phyloP scores from a whole-genome alignment of 805 yeast species.

The Teunomyces tritomae region DNA sequence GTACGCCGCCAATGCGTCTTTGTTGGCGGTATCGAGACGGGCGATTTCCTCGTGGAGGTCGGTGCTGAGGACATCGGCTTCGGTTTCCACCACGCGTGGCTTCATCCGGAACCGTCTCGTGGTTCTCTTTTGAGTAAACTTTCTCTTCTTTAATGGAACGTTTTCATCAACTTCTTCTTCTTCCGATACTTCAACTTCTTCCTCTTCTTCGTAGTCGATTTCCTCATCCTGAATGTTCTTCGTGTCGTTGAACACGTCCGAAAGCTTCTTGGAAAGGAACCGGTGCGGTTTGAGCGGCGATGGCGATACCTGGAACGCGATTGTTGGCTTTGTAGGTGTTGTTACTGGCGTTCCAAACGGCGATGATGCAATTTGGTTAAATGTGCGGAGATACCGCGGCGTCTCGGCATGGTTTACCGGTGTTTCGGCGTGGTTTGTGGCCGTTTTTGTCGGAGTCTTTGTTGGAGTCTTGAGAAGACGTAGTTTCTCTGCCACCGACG shows the following conservation, averaged over 20 bases:
- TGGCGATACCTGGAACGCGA: conserved; percentile 41
- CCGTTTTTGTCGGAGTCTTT: not conserved
- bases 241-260: conserved; percentile 48
- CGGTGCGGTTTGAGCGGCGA: conserved; percentile 42
- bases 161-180: conserved; percentile 1
- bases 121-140: conserved; percentile 50
- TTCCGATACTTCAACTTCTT: conserved; percentile 9
- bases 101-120: conserved; percentile 51
- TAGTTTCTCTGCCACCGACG: conserved; percentile 7
- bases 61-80: conserved; percentile 15
- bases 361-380: conserved; percentile 5
- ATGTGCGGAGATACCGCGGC: conserved; percentile 21
- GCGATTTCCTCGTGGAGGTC: conserved; percentile 43
- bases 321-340: conserved; percentile 9
- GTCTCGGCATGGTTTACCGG: conserved; percentile 12
- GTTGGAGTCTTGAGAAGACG: not conserved
- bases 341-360: not conserved
- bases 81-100: conserved; percentile 27
- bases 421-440: not conserved
- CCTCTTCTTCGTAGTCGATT: conserved; percentile 10
- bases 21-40: conserved; percentile 31
- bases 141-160: conserved; percentile 15
- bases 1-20: conserved; percentile 19
- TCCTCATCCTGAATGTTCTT: conserved; percentile 28
- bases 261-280: conserved; percentile 30